Evolutionary conservation across 495 filamentous ascomycete genomes (phyloP).

Genomic region (Trichoderma asperelloides): DNA sequence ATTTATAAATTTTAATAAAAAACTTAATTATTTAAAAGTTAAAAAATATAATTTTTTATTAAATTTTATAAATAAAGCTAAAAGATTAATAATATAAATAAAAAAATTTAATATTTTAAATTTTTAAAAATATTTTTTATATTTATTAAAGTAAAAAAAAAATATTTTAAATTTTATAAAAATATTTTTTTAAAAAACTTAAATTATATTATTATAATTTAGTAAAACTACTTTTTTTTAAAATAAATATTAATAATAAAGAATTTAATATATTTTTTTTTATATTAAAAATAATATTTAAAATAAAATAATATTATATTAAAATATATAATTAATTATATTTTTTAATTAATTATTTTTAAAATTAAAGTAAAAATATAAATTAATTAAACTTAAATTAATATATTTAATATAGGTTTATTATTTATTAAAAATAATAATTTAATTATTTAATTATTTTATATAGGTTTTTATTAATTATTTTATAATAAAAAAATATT

Average conservation of each 20-base stretch:
- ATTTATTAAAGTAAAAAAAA: background rate
- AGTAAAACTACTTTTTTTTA: background rate
- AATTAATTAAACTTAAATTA: background rate
- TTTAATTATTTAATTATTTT: background rate
- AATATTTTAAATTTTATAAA: background rate
- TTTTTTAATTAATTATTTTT: background rate
- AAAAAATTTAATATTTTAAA: background rate
- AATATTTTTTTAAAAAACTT: background rate
- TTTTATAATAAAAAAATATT: background rate
- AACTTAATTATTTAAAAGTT: background rate
- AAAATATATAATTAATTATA: background rate
- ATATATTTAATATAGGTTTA: background rate
- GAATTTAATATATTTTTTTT: background rate
- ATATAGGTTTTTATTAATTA: background rate
- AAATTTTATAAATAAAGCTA: background rate
- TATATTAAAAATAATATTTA: background rate
- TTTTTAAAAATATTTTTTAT: background rate
- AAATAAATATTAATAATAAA: background rate
- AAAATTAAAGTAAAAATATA: background rate
- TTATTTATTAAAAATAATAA: background rate
- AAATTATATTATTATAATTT: background rate
- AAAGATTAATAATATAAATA: background rate
- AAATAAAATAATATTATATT: background rate
- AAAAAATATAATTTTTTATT: background rate
- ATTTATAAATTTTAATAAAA: conserved; percentile 1